Evolutionary conservation across 2,329 filamentous ascomycete species (phyloP).

Genomic region (Chaetomium sp.): DNA sequence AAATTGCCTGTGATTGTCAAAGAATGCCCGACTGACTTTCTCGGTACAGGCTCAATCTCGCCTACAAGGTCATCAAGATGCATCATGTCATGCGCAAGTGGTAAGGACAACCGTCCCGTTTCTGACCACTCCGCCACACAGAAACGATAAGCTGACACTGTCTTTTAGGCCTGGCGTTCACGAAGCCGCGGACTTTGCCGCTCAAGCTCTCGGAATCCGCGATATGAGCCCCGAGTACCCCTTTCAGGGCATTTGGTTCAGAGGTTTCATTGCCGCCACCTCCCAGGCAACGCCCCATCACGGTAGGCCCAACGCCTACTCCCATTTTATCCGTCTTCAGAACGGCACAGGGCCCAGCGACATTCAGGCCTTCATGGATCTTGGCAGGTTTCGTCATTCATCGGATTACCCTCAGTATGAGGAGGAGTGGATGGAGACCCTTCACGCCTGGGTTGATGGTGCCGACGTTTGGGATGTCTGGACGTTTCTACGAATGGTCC

Average conservation of each 20-base stretch:
- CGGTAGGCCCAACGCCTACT: background rate
- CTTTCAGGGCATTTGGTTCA: background rate
- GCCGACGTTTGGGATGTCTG: constrained; percentile 13
- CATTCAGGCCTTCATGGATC: background rate
- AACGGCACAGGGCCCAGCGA: background rate
- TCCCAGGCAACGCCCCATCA: background rate
- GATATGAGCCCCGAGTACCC: background rate
- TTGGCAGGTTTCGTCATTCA: background rate
- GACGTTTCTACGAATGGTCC: background rate
- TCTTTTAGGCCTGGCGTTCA: background rate
- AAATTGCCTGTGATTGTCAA: background rate
- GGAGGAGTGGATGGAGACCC: background rate
- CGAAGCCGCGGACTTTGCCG: background rate
- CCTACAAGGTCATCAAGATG: background rate
- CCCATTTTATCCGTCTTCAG: background rate
- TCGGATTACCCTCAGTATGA: background rate
- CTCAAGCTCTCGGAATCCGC: background rate
- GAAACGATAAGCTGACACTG: background rate
- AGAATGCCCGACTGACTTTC: background rate
- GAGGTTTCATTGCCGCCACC: background rate
- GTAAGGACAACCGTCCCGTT: background rate
- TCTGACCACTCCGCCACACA: background rate
- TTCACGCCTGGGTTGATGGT: background rate
- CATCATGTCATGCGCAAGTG: background rate
- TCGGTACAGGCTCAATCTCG: background rate